Conservation (phyloP, 1,284 basidiomycete species). For the Inonotus obliquus region DNA sequence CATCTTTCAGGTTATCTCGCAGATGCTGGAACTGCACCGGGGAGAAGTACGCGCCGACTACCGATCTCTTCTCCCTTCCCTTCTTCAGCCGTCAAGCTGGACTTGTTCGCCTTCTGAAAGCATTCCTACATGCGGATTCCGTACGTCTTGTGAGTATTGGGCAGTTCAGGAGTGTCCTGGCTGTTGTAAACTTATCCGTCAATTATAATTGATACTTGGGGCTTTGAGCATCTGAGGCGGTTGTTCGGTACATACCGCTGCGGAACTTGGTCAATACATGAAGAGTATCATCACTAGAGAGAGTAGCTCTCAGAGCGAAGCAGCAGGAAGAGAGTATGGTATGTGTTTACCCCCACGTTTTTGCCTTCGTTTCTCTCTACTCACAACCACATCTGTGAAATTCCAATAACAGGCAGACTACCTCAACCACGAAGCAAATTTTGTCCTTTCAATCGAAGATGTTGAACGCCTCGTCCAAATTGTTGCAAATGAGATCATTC, state of each 20-base stretch:
- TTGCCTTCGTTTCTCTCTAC: background rate
- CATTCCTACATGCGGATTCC: conserved; percentile 76
- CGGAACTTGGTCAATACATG: conserved; percentile 69
- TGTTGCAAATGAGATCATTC: conserved; percentile 65
- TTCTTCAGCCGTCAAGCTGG: conserved; percentile 88
- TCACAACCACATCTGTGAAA: background rate
- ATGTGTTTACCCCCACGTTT: background rate
- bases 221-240: conserved; percentile 86
- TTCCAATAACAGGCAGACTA: conserved; percentile 35
- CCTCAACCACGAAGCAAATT: conserved; percentile 64
- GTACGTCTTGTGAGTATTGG: conserved; percentile 66
- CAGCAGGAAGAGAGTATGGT: conserved; percentile 53
- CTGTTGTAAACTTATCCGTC: conserved; percentile 83
- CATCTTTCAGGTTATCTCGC: conserved; percentile 94
- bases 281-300: conserved; percentile 71
- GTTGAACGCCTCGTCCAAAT: conserved; percentile 65
- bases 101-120: conserved; percentile 88
- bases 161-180: conserved; percentile 74
- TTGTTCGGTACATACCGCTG: conserved; percentile 73
- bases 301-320: conserved; percentile 21
- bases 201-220: conserved; percentile 87
- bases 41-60: conserved; percentile 73
- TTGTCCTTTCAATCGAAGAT: conserved; percentile 73
- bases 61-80: conserved; percentile 72
- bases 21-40: too few relatives aligned